Percentiles rank a stretch among this genome's conserved stretches.
Evolutionary conservation across 192 early-diverging fungal species (phyloP).

Genomic region (Coemansia reversa): DNA sequence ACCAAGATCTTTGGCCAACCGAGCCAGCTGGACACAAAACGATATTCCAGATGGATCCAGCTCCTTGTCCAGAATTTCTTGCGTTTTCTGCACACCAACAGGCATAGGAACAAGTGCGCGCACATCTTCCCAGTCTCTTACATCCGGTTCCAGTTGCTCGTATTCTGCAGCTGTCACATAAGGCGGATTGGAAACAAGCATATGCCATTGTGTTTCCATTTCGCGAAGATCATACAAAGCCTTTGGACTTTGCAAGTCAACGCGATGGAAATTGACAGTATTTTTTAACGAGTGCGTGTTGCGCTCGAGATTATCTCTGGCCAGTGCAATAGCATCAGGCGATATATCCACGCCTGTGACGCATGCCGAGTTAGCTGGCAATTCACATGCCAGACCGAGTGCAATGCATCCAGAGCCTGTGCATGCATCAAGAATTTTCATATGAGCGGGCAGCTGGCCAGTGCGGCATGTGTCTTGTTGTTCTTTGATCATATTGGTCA

Average conservation of each 20-base stretch:
- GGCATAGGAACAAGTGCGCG: conserved; percentile 62
- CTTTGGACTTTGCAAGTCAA: conserved; percentile 37
- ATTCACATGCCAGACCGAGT: conserved; percentile 64
- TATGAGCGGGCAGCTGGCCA: conserved; percentile 26
- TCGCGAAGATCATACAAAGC: neutral
- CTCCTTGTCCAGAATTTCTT: neutral
- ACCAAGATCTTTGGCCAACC: conserved; percentile 20
- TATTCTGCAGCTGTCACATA: conserved; percentile 79
- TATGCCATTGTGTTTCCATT: conserved; percentile 51
- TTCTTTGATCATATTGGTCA: conserved; percentile 55
- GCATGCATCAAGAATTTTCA: conserved; percentile 79
- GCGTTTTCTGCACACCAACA: neutral
- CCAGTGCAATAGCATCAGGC: conserved; percentile 61
- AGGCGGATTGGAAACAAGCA: conserved; percentile 91
- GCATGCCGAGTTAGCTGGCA: conserved; percentile 46
- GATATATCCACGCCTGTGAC: conserved; percentile 70
- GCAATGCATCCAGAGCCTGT: conserved; percentile 86
- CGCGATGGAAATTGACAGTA: conserved; percentile 50
- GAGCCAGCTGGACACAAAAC: conserved; percentile 33
- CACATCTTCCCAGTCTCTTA: conserved; percentile 86
- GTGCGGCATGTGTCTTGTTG: neutral
- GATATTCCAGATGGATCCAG: conserved; percentile 26
- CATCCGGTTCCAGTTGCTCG: conserved; percentile 62
- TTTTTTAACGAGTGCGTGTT: conserved; percentile 28
- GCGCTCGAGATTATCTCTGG: conserved; percentile 54